phyloP scores from a whole-genome alignment of 179 eudicot genomes.

The Vitellaria paradoxa region DNA sequence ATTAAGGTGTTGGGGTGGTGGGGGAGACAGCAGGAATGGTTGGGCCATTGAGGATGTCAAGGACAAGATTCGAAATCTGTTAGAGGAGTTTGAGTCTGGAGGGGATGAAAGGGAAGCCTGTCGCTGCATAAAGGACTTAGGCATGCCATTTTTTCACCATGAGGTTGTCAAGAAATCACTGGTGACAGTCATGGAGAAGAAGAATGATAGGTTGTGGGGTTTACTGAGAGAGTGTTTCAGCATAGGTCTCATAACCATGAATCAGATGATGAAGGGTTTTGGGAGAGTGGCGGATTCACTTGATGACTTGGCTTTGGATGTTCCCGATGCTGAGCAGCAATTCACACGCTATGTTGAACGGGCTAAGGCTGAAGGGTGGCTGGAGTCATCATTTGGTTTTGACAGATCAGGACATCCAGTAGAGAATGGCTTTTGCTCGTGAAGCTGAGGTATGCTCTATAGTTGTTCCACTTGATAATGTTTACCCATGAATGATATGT shows the following conservation, averaged over 20 bases:
- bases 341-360: constrained; percentile 40
- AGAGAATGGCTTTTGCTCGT: constrained; percentile 25
- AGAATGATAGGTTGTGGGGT: constrained; percentile 62
- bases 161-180: constrained; percentile 81
- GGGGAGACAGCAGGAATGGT: constrained; percentile 58
- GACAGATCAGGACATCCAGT: constrained; percentile 21
- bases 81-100: constrained; percentile 86
- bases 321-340: constrained; percentile 67
- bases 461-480: neutral
- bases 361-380: constrained; percentile 66
- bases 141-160: constrained; percentile 88
- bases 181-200: constrained; percentile 63
- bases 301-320: constrained; percentile 78
- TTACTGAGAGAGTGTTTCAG: constrained; percentile 53
- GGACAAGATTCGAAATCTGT: constrained; percentile 57
- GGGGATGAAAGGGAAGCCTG: constrained; percentile 75
- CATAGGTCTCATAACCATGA: constrained; percentile 64
- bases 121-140: constrained; percentile 75
- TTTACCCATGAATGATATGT: neutral
- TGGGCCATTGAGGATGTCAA: constrained; percentile 81
- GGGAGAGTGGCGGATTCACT: constrained; percentile 66
- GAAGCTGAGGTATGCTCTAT: neutral
- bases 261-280: constrained; percentile 86
- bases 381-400: constrained; percentile 42
- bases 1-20: constrained; percentile 91